Percentiles rank a stretch among this genome's conserved stretches.
Conservation (phyloP, 306 rosid genomes). For the Quercus parvula region DNA sequence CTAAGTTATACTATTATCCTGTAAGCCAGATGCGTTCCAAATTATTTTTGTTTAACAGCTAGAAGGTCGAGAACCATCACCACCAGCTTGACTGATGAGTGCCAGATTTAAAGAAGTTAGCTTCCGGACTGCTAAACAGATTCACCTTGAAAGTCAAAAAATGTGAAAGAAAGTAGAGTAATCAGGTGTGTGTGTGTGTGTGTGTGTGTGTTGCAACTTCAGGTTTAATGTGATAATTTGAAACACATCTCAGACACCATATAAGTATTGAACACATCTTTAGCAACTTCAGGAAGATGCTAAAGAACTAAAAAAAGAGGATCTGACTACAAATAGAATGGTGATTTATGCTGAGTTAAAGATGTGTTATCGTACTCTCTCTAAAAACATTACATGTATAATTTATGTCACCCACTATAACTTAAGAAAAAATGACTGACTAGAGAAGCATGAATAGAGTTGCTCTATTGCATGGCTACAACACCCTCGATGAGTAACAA, state of each 20-base stretch:
- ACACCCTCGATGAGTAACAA: not conserved
- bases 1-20: no score
- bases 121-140: not conserved
- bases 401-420: not conserved
- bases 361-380: not conserved
- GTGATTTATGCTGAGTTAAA: no score
- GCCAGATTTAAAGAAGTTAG: slow-evolving; percentile 14
- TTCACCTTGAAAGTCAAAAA: not conserved
- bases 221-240: not conserved
- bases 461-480: not conserved
- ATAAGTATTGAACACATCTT: no score
- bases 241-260: not conserved
- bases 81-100: no score
- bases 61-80: no score
- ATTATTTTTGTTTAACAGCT: no score
- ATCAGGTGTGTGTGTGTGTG: not conserved
- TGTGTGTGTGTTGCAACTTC: not conserved
- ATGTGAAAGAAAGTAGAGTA: not conserved
- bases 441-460: not conserved
- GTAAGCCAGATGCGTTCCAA: no score
- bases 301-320: not conserved
- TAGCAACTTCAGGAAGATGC: not conserved
- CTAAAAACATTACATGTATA: not conserved
- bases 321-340: not conserved
- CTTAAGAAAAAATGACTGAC: not conserved